Evolutionary conservation across 768 basidiomycete species (phyloP), one percentile per base, ranked within the genome.

Genomic region (Hebeloma cylindrosporum): DNA sequence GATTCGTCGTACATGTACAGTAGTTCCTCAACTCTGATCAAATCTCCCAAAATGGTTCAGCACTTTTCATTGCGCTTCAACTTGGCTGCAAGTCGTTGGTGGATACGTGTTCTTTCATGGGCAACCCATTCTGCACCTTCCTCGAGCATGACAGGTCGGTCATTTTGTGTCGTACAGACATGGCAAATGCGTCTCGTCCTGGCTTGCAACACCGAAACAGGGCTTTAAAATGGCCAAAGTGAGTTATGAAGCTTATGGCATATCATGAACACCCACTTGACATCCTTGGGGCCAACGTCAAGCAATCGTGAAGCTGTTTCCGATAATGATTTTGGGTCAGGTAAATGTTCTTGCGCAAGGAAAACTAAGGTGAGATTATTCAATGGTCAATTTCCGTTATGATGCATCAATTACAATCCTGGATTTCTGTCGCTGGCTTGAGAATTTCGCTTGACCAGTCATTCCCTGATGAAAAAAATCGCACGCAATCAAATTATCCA

Each of bases 91-190:
- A 76, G 61, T n/a, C 72, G 67, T 52, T 70, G 72, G 59, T 90
- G 88, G 7, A 61, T 35, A 13, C 78, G 76, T 5, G 79, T 80
- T n/a, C 64, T 65, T 25, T 69, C 61, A 59, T 92, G 89, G 1
- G 61, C 63, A 2, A 72, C 67, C 81, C 85, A 85, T 50, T 73
- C 68, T 21, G 52, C 41, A 9, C 70, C 72, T 57, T 74, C 71
- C 48, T 78, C 74, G 10, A 88, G 76, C 64, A 92, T 77, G 71
- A 87, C 76, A 10, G 89, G 89, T 18, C 72, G 69, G 16, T 72
- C 62, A 2, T 70, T 55, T 43, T 87, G 68, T 3, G 59, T 43
- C 7, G 88, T 89, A 54, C 89, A 93, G 7, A 73, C 60, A 2
- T 72, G 56, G 60, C 89, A 93, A 3, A 79, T 64, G 5, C 74